A percentile compares a stretch with the other conserved stretches of the same genome.
Evolutionary conservation across 768 basidiomycete species (phyloP).

Genomic region (Serendipita vermifera): DNA sequence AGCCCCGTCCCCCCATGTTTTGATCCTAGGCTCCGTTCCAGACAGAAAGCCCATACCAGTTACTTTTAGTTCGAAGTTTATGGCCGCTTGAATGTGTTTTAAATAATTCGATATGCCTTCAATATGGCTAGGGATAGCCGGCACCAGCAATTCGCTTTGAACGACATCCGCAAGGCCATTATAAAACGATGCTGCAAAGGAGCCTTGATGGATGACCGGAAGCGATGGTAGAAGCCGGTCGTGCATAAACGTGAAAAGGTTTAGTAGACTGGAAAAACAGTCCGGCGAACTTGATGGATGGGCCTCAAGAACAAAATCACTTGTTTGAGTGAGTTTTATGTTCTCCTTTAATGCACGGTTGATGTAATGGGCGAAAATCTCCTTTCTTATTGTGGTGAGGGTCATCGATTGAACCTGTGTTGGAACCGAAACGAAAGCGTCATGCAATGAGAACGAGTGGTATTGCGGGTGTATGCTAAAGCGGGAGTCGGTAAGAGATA

Average conservation of each 20-base stretch:
- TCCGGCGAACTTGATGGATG: constrained; percentile 37
- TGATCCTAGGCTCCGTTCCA: constrained; percentile 39
- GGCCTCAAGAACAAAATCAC: constrained; percentile 22
- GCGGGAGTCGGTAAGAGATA: constrained; percentile 25
- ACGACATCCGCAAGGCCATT: constrained; percentile 48
- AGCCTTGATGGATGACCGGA: constrained; percentile 32
- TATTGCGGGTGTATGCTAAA: constrained; percentile 32
- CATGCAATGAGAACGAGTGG: constrained; percentile 39
- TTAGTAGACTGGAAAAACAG: constrained; percentile 45
- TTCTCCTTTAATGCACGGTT: constrained; percentile 39
- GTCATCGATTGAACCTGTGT: constrained; percentile 40
- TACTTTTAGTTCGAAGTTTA: constrained; percentile 48
- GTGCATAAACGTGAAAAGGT: constrained; percentile 49
- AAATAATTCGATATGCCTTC: constrained; percentile 50
- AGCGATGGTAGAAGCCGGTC: constrained; percentile 43
- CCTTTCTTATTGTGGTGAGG: constrained; percentile 50
- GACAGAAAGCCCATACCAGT: constrained; percentile 36
- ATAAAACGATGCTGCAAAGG: constrained; percentile 45
- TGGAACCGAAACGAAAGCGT: constrained; percentile 48
- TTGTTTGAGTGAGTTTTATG: constrained; percentile 28
- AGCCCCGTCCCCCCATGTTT: constrained; percentile 54
- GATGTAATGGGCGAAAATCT: constrained; percentile 46
- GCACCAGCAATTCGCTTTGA: constrained; percentile 44
- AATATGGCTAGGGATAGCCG: constrained; percentile 56
- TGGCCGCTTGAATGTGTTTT: constrained; percentile 40